A percentile compares a stretch with the other conserved stretches of the same genome.
Conservation (phyloP, 1,139 yeast genomes). For the Geotrichum fermentans region DNA sequence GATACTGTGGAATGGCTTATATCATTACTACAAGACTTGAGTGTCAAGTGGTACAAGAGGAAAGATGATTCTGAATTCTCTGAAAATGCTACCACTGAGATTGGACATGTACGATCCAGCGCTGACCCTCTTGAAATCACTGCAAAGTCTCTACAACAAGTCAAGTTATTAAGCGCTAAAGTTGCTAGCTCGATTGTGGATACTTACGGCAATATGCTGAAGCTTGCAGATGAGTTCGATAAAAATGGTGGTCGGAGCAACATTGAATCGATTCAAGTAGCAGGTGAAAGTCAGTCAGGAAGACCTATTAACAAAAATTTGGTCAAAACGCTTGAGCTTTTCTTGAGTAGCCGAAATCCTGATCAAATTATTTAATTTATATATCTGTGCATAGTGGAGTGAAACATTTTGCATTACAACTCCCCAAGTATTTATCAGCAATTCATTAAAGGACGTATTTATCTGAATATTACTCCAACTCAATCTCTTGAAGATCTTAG, state of each 20-base stretch:
- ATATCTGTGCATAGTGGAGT: slow-evolving; percentile 5
- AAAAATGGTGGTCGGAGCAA: background rate
- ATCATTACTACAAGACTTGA: slow-evolving; percentile 26
- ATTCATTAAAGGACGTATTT: too few species aligned
- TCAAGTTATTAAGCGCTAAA: slow-evolving; percentile 44
- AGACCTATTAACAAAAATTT: slow-evolving; percentile 15
- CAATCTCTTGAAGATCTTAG: too few species aligned
- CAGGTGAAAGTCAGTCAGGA: too few species aligned
- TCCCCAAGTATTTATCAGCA: too few species aligned
- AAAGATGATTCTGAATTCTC: background rate
- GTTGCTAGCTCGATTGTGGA: slow-evolving; percentile 23
- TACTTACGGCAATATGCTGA: slow-evolving; percentile 24
- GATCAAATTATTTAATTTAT: slow-evolving; percentile 17
- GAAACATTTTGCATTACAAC: too few species aligned
- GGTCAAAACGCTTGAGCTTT: slow-evolving; percentile 23
- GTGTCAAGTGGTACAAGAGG: slow-evolving; percentile 26
- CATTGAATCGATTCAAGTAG: background rate
- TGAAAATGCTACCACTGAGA: slow-evolving; percentile 32
- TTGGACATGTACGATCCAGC: slow-evolving; percentile 45
- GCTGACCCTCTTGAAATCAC: slow-evolving; percentile 40
- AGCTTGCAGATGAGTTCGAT: slow-evolving; percentile 19
- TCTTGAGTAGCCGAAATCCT: slow-evolving; percentile 26
- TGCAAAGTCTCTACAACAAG: slow-evolving; percentile 43
- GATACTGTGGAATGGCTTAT: slow-evolving; percentile 29
- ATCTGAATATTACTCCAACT: background rate